Conservation (phyloP, 1,139 yeast species). For the Suhomyces bribrorum region DNA sequence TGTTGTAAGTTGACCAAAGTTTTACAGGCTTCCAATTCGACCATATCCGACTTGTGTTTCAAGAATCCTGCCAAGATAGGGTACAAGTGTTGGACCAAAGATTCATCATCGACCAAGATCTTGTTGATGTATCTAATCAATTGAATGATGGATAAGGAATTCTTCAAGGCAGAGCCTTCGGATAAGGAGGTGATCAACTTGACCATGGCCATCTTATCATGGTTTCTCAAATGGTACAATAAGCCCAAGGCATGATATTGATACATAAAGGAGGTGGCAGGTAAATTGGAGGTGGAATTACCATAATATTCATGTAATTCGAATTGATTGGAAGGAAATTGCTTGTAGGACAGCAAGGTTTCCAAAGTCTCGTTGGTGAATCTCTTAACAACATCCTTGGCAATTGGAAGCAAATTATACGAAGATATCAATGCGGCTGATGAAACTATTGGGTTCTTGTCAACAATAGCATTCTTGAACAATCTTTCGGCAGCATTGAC, state of each 20-base stretch:
- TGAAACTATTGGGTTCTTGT: constrained; percentile 81
- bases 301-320: constrained; percentile 57
- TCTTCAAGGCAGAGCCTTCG: constrained; percentile 61
- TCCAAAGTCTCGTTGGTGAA: constrained; percentile 95
- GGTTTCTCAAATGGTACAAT: constrained; percentile 82
- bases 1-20: constrained; percentile 65
- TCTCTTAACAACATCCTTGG: constrained; percentile 88
- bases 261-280: constrained; percentile 74
- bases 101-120: constrained; percentile 60
- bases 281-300: constrained; percentile 50
- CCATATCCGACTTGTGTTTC: constrained; percentile 84
- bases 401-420: constrained; percentile 84
- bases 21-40: constrained; percentile 91
- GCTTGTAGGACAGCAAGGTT: constrained; percentile 70
- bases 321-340: constrained; percentile 60
- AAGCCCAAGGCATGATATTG: constrained; percentile 96
- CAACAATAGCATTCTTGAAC: constrained; percentile 91
- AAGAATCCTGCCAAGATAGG: constrained; percentile 71
- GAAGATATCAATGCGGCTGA: constrained; percentile 92
- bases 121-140: constrained; percentile 80
- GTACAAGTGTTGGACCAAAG: constrained; percentile 55
- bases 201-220: constrained; percentile 91
- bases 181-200: constrained; percentile 83
- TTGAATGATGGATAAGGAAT: constrained; percentile 79
- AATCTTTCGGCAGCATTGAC: constrained; percentile 93